Conservation (phyloP, 306 rosid genomes). For the Pueraria montana region DNA sequence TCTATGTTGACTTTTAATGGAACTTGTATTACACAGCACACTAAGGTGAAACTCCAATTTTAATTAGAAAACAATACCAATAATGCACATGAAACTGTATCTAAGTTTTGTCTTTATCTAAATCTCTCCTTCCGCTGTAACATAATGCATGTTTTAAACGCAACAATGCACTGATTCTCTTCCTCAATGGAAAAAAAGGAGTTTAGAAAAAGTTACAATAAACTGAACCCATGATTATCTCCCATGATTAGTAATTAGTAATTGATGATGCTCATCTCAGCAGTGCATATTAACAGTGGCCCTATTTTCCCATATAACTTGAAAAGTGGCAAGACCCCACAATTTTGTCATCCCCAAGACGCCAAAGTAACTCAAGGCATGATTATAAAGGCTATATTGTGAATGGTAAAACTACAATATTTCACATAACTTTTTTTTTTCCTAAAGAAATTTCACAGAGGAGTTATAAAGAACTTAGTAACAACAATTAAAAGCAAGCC, state of each 20-base stretch:
- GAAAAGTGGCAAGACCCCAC: background rate
- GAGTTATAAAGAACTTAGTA: conserved; percentile 32
- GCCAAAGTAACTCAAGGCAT: conserved; percentile 15
- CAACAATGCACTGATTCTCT: background rate
- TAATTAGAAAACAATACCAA: background rate
- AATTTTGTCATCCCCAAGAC: background rate
- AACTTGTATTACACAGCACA: too few relatives aligned
- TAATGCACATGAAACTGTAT: background rate
- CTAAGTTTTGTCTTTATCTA: background rate
- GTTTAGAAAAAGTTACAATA: background rate
- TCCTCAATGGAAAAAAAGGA: background rate
- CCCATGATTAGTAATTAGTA: background rate
- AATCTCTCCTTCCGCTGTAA: background rate
- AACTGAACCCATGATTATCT: background rate
- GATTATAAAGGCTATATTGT: conserved; percentile 37
- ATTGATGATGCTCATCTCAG: background rate
- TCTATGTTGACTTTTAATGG: too few relatives aligned
- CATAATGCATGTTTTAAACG: background rate
- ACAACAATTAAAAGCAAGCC: conserved; percentile 45
- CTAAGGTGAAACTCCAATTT: background rate
- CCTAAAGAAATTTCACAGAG: conserved; percentile 30
- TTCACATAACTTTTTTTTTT: conserved; percentile 39
- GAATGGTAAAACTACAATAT: conserved; percentile 50
- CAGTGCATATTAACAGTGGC: background rate
- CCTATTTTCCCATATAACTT: background rate